Conservation (phyloP, 2,329 filamentous ascomycete genomes). For the Aspergillus fumigatus region DNA sequence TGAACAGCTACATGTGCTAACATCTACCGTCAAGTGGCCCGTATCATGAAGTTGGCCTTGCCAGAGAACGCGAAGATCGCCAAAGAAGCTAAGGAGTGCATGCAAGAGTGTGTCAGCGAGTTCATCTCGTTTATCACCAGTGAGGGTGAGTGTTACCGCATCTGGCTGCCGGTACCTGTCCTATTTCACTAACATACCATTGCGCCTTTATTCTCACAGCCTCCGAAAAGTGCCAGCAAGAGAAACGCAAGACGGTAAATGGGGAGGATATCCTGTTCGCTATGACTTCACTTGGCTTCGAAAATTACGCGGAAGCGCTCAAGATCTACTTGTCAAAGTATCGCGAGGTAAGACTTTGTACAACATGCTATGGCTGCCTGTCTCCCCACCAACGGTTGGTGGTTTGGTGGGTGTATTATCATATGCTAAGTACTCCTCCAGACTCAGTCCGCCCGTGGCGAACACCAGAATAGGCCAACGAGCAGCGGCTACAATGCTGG, state of each 20-base stretch:
- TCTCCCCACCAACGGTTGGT: slow-evolving; percentile 27
- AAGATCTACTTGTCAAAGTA: slow-evolving; percentile 99
- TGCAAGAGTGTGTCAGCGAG: slow-evolving; percentile 99
- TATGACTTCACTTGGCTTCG: slow-evolving; percentile 97
- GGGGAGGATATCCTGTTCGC: slow-evolving; percentile 98
- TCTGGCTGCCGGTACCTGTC: not conserved
- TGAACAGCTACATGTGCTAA: slow-evolving; percentile 17
- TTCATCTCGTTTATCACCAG: slow-evolving; percentile 99
- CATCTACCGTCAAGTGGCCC: slow-evolving; percentile 81
- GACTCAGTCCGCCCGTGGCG: slow-evolving; percentile 73
- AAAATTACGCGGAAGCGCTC: slow-evolving; percentile 96
- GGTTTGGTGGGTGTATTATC: not conserved
- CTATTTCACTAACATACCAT: not conserved
- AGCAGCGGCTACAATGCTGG: slow-evolving; percentile 45
- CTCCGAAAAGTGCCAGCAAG: slow-evolving; percentile 98
- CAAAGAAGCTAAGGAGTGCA: slow-evolving; percentile 98
- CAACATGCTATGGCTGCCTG: slow-evolving; percentile 12
- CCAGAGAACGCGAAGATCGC: slow-evolving; percentile 99
- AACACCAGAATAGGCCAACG: slow-evolving; percentile 56
- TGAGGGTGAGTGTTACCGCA: slow-evolving; percentile 65
- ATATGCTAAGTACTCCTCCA: slow-evolving; percentile 45
- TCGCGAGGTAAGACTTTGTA: slow-evolving; percentile 72
- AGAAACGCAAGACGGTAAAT: slow-evolving; percentile 98
- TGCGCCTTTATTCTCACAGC: slow-evolving; percentile 53
- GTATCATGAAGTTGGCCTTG: slow-evolving; percentile 97